Evolutionary conservation across 257 asterid genomes (phyloP).

Genomic region (Jacaranda copaia): DNA sequence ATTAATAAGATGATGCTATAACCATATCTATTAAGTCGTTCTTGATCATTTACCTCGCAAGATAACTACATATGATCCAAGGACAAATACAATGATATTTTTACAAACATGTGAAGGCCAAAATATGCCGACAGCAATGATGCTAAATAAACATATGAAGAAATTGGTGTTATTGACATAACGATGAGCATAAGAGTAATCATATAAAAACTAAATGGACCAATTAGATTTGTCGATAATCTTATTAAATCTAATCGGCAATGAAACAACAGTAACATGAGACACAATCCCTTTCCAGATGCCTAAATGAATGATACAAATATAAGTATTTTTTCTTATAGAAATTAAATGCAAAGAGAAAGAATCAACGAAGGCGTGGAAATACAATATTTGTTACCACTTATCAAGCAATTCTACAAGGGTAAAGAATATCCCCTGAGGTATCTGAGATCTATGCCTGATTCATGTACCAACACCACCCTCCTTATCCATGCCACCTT

Average conservation of each 20-base stretch:
- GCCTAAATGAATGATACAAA: slow-evolving; percentile 17
- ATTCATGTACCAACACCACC: slow-evolving; percentile 77
- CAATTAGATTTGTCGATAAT: neutral
- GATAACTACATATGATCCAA: too few relatives aligned
- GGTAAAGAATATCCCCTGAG: slow-evolving; percentile 79
- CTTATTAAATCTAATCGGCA: neutral
- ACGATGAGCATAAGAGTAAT: neutral
- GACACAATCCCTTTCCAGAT: slow-evolving; percentile 16
- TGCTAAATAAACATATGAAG: too few relatives aligned
- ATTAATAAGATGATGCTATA: too few relatives aligned
- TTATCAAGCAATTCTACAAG: slow-evolving; percentile 38
- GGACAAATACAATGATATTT: neutral
- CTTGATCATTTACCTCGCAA: too few relatives aligned
- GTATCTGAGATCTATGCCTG: slow-evolving; percentile 80
- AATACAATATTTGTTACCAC: neutral
- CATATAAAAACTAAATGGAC: neutral
- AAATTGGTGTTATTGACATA: too few relatives aligned
- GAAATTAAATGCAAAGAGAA: too few relatives aligned
- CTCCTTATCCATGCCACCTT: slow-evolving; percentile 95
- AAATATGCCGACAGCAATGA: too few relatives aligned
- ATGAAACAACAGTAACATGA: slow-evolving; percentile 18
- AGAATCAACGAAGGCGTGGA: neutral
- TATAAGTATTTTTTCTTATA: neutral
- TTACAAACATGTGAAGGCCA: neutral
- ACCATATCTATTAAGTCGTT: too few relatives aligned